These are phyloP conservation scores for Breviolum minutum DNA, from an alignment of 73 alveolate species.

Conservation along the genomic window DNA sequence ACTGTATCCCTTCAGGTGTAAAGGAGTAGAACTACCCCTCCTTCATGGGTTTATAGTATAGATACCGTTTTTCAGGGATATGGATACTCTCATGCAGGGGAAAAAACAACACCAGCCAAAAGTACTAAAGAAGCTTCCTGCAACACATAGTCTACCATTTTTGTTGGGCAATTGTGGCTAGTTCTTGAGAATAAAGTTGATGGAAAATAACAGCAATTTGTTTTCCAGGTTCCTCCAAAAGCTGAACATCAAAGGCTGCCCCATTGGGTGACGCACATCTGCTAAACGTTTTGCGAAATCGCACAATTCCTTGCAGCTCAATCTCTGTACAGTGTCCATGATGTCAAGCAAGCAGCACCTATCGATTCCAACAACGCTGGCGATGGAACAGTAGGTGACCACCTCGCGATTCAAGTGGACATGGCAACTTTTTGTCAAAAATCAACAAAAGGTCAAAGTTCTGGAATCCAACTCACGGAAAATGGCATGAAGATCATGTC, in stretches of 20 bases:
- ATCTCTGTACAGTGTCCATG: neutral
- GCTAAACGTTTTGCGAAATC: neutral
- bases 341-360: neutral
- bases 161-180: too few species aligned
- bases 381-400: conserved; percentile 43
- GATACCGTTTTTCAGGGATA: too few species aligned
- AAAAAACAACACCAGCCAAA: too few species aligned
- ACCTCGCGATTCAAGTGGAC: neutral
- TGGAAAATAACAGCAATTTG: too few species aligned
- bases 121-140: neutral
- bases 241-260: neutral
- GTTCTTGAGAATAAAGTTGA: too few species aligned
- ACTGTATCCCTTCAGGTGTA: too few species aligned
- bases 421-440: neutral
- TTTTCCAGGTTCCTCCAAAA: too few species aligned
- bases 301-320: neutral
- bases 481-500: neutral
- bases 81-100: too few species aligned
- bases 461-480: neutral
- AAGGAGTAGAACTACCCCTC: too few species aligned
- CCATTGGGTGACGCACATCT: neutral
- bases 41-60: too few species aligned
- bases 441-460: neutral
- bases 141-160: neutral
- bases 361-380: neutral